Evolutionary conservation across 2,329 filamentous ascomycete genomes (phyloP).

Genomic region (Aspergillus neotritici): DNA sequence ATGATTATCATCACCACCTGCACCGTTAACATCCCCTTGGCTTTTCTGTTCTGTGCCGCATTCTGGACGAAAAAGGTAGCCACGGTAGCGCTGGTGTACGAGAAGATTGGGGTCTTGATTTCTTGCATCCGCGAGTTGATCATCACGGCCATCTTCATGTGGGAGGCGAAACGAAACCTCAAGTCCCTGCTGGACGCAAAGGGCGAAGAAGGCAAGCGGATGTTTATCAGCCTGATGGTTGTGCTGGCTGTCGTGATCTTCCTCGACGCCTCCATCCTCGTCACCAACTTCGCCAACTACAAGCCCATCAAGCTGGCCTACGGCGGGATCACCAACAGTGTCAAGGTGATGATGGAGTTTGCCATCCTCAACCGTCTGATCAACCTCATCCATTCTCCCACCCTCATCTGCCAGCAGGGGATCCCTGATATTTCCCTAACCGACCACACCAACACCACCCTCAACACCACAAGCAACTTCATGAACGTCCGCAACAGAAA

Average conservation of each 20-base stretch:
- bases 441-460: too few relatives aligned
- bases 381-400: slow-evolving; percentile 24
- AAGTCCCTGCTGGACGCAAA: slow-evolving; percentile 39
- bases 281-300: slow-evolving; percentile 29
- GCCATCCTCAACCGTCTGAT: slow-evolving; percentile 36
- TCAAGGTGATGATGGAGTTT: slow-evolving; percentile 36
- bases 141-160: slow-evolving; percentile 48
- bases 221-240: slow-evolving; percentile 41
- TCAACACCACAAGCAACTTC: too few relatives aligned
- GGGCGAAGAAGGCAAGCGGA: slow-evolving; percentile 28
- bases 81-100: slow-evolving; percentile 26
- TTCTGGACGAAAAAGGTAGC: background rate
- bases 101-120: slow-evolving; percentile 46
- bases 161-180: slow-evolving; percentile 39
- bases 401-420: too few relatives aligned
- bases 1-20: slow-evolving; percentile 39
- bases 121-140: slow-evolving; percentile 50
- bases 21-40: slow-evolving; percentile 31
- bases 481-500: too few relatives aligned
- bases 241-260: slow-evolving; percentile 40
- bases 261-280: slow-evolving; percentile 33
- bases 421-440: too few relatives aligned
- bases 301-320: slow-evolving; percentile 34
- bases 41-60: slow-evolving; percentile 30
- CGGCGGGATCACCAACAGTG: slow-evolving; percentile 37